Evolutionary conservation across 2,329 filamentous ascomycete genomes (phyloP), one percentile per base, ranked within the genome.

Genomic region (Gaeumannomyces tritici): DNA sequence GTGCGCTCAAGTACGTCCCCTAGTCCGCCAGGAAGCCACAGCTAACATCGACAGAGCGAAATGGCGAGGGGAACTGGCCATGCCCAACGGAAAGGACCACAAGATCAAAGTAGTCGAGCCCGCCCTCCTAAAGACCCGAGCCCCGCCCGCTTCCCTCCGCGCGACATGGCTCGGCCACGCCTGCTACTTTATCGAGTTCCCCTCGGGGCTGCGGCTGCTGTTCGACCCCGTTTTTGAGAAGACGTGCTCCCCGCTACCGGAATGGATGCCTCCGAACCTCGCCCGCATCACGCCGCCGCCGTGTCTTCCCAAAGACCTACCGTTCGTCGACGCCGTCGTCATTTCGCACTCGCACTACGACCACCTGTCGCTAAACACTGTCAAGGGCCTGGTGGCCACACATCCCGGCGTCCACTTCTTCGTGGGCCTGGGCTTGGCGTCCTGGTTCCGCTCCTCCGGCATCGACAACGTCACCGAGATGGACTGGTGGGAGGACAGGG

Each of bases 151-250:
- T 24, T 80, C 83, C 55, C 81, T 98, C 28, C 86, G 92, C 62
- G 90, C 93, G 42, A 98, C 93, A 55, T 97, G 93, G 93, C 85
- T 98, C 2, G 93, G 93, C 47, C 93, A 98, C 73, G 93, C 93
- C 4, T 96, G 92, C 77, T 96, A 92, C 77, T 93, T 91, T 70
- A 85, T 96, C 68, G 93, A 97, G 74, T 97, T 93, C 69, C 91
- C 92, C 1, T 83, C 84, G 18, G 93, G 93, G 0, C 79, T 98
- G 61, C 87, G 93, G 62, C 91, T 96, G 4, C 83, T 98, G 4
- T 97, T 96, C 73, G 93, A 97, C 70, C 93, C 93, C 1, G 93
- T 97, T 42, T 96, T 97, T 67, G 91, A 93, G 72, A 86, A 91
- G 65, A 86, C 91, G 68, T 97, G 93, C 76, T 87, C 88, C 33